Base-by-base conservation (phyloP, 2,329 filamentous ascomycete genomes). In the Penicillium freii region DNA sequence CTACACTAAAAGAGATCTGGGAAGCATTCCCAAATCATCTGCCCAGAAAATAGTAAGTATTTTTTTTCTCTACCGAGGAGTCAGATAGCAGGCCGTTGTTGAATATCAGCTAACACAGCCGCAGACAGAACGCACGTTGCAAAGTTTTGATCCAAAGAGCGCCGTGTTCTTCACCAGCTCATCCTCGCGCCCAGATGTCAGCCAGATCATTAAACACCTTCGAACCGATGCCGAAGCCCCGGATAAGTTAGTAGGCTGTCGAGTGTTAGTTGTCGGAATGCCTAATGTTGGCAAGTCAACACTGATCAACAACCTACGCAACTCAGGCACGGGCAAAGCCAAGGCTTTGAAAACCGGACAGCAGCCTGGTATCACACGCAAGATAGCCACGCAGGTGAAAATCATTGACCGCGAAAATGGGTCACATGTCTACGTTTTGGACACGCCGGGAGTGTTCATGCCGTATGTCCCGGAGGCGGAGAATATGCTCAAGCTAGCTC, bases 221-320 rank as follows among this genome's bases (percentile, higher is more conserved):
- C 66, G 66, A 56, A 55, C 65, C 19, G 67, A 73, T 54, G 67
- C 68, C 17, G 61, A 62, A 43, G 69, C 64, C 34, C 67, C 72
- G 42, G 72, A 73, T 57, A 68, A 84, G 23, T 77, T 97, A n/a
- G 87, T 90, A 8, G 92, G 92, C n/a, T 83, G 91, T 65, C 85
- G 92, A 48, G 84, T 92, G 56, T 84, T 99, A 73, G 85, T 97
- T 0, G 92, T 97, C 15, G 94, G 94, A 54, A 97, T 99, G 92
- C 94, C 94, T 36, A 99, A 99, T 71, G 91, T 96, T 0, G 94
- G 94, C 36, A 99, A 99, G 77, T 96, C 91, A 46, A 92, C 92
- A 1, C 81, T 99, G n/a, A 84, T 99, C 42, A 99, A 99, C 73
- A 84, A 87, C 17, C 82, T 97, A 48, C 87, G 94, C 21, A 83